These are phyloP conservation scores for Calonectria fujianensis DNA, from an alignment of 2,329 filamentous ascomycete species.

Conservation along the genomic window DNA sequence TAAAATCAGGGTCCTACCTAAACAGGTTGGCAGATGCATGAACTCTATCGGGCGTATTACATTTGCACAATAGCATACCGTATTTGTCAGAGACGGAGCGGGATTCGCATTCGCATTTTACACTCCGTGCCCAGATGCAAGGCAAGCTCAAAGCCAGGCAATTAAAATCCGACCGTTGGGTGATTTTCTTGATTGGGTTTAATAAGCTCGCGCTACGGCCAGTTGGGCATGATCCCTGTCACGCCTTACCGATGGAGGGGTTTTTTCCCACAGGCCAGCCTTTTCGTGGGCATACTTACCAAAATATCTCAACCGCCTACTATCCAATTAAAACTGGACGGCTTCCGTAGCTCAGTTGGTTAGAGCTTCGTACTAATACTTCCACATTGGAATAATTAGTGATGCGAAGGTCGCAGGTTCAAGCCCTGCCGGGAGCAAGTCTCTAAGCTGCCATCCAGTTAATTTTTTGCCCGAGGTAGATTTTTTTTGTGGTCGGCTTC, in stretches of 20 bases:
- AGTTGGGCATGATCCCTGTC: conserved; percentile 13
- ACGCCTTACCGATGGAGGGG: background rate
- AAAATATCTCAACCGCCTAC: too few species aligned
- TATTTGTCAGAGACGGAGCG: background rate
- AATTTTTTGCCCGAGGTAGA: conserved; percentile 35
- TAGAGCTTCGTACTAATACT: conserved; percentile 60
- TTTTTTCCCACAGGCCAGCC: background rate
- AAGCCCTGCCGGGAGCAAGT: conserved; percentile 57
- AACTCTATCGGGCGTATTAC: background rate
- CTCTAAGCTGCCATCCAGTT: conserved; percentile 49
- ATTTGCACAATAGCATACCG: background rate
- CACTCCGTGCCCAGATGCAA: background rate
- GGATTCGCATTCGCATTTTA: background rate
- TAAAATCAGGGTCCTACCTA: conserved; percentile 10
- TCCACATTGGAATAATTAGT: conserved; percentile 47
- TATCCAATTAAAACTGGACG: conserved; percentile 45
- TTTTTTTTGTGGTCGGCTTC: background rate
- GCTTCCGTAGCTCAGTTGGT: conserved; percentile 60
- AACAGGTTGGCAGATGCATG: background rate
- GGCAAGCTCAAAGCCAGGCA: background rate
- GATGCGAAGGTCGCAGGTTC: conserved; percentile 60
- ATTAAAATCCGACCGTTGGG: background rate
- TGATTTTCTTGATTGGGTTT: background rate
- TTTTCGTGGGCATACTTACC: background rate
- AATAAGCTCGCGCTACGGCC: background rate